Percentiles rank a stretch among this genome's conserved stretches.
phyloP scores from a whole-genome alignment of 2,329 filamentous ascomycete species.

The Stagonosporopsis rhizophila region DNA sequence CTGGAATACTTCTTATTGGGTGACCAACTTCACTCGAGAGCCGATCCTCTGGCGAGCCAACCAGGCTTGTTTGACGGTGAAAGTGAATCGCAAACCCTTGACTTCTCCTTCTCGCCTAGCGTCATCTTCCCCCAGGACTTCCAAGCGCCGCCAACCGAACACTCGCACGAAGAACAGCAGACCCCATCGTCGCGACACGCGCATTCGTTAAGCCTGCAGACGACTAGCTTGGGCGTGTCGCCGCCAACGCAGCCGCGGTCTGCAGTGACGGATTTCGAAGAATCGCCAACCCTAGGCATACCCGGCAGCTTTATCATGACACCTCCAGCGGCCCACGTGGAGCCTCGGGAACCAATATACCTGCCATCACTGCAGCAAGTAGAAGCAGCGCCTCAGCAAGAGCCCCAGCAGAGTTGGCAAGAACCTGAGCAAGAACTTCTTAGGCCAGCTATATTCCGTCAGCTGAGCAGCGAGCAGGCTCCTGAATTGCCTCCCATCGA shows the following conservation, averaged over 20 bases:
- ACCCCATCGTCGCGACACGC: constrained; percentile 16
- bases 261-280: constrained; percentile 56
- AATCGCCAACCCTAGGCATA: constrained; percentile 72
- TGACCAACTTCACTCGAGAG: constrained; percentile 10
- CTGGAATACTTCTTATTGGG: constrained; percentile 36
- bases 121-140: constrained; percentile 14
- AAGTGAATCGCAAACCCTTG: constrained; percentile 20
- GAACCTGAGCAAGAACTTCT: constrained; percentile 35
- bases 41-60: constrained; percentile 8
- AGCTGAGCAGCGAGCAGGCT: constrained; percentile 18
- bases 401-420: constrained; percentile 17
- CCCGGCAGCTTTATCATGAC: constrained; percentile 65
- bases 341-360: constrained; percentile 5
- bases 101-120: constrained; percentile 19
- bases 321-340: constrained; percentile 31
- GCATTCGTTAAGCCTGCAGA: constrained; percentile 38
- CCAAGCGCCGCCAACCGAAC: constrained; percentile 5
- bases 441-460: constrained; percentile 39
- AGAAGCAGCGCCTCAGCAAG: background rate
- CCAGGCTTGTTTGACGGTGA: constrained; percentile 14
- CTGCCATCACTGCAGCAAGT: background rate
- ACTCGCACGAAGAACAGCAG: constrained; percentile 4
- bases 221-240: constrained; percentile 35
- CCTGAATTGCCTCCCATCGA: constrained; percentile 29
- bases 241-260: constrained; percentile 43